Percentiles rank a stretch among this genome's conserved stretches.
Evolutionary conservation across 352 stramenopile species (phyloP).

Genomic region (Globisporangium cystogenes): DNA sequence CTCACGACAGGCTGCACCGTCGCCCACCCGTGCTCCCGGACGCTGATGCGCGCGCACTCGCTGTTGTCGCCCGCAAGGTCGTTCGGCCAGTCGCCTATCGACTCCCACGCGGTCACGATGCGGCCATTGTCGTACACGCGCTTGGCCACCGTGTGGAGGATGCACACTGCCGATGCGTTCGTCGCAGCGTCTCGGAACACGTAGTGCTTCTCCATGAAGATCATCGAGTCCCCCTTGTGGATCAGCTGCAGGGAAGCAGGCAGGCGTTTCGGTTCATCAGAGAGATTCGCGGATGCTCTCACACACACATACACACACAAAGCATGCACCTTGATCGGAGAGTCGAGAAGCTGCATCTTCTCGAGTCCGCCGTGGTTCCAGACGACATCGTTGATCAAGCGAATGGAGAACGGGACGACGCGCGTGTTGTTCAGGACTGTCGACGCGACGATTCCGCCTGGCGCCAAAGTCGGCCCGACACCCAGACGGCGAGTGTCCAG

Average conservation of each 20-base stretch:
- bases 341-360: neutral
- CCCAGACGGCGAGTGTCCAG: neutral
- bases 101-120: slow-evolving; percentile 7
- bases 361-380: neutral
- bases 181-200: neutral
- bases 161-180: neutral
- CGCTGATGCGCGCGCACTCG: neutral
- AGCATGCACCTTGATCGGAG: neutral
- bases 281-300: too few relatives aligned
- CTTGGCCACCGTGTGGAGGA: neutral
- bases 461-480: too few relatives aligned
- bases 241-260: too few relatives aligned
- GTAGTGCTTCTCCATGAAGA: slow-evolving; percentile 7
- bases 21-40: slow-evolving; percentile 7
- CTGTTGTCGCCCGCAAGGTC: too few relatives aligned
- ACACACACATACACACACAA: too few relatives aligned
- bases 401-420: neutral
- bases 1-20: neutral
- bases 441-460: neutral
- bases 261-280: too few relatives aligned
- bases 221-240: neutral
- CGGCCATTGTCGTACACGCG: neutral
- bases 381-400: neutral
- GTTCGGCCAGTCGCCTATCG: slow-evolving; percentile 7
- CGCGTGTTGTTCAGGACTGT: neutral